phyloP scores from a whole-genome alignment of 2,329 filamentous ascomycete species.

The Fusarium camptoceras region DNA sequence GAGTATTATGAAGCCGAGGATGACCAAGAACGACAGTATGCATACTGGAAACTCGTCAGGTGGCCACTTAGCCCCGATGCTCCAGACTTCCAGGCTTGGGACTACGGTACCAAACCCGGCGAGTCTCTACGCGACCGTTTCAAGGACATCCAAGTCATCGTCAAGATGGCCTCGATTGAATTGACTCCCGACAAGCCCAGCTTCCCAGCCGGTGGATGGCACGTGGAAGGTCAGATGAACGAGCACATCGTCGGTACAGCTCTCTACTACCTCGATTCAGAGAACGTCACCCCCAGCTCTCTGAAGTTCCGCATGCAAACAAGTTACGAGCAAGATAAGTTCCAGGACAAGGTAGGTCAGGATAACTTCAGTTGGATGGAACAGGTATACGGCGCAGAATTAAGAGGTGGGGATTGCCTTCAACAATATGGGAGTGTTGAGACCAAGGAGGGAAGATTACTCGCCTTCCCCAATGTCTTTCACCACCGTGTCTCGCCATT shows the following conservation, averaged over 20 bases:
- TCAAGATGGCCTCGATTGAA: constrained; percentile 62
- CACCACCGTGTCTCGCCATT: constrained; percentile 53
- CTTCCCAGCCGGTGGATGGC: constrained; percentile 35
- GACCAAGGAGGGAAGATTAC: constrained; percentile 29
- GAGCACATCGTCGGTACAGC: constrained; percentile 48
- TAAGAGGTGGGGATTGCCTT: neutral
- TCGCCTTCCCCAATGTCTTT: constrained; percentile 40
- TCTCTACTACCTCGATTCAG: constrained; percentile 43
- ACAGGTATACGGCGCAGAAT: constrained; percentile 3
- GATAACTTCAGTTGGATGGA: constrained; percentile 17
- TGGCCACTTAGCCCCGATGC: constrained; percentile 24
- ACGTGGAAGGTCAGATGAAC: constrained; percentile 46
- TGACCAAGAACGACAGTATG: neutral
- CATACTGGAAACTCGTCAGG: constrained; percentile 26
- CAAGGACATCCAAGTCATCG: constrained; percentile 64
- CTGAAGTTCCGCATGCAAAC: constrained; percentile 41
- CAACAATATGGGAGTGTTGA: constrained; percentile 38
- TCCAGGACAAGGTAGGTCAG: neutral
- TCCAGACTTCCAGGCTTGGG: constrained; percentile 54
- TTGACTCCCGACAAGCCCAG: constrained; percentile 40
- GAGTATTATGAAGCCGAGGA: fast-evolving
- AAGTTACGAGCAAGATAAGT: neutral
- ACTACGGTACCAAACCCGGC: constrained; percentile 25
- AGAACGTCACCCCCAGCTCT: constrained; percentile 37
- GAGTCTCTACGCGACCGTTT: constrained; percentile 16